Percentiles rank a stretch among this genome's conserved stretches.
These are phyloP conservation scores for Penicillium maclennaniae DNA, from an alignment of 495 filamentous ascomycete genomes.

Conservation along the genomic window DNA sequence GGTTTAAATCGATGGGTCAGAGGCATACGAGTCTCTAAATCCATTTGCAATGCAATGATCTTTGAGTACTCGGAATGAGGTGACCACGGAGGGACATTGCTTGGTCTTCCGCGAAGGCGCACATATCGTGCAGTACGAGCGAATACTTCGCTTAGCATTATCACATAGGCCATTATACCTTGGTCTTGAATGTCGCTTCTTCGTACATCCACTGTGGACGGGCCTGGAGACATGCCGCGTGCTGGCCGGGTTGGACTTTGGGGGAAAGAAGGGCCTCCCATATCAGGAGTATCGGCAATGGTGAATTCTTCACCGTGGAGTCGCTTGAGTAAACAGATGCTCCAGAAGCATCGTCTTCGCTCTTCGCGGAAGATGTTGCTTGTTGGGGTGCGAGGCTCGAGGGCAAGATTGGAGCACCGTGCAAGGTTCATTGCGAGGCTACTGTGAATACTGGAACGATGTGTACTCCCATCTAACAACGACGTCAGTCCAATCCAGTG, in stretches of 20 bases:
- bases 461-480: slow-evolving; percentile 42
- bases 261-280: slow-evolving; percentile 34
- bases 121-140: slow-evolving; percentile 44
- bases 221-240: slow-evolving; percentile 19
- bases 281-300: slow-evolving; percentile 34
- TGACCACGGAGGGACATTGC: slow-evolving; percentile 47
- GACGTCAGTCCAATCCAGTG: background rate
- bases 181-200: slow-evolving; percentile 34
- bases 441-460: slow-evolving; percentile 45
- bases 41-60: slow-evolving; percentile 47
- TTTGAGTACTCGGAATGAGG: slow-evolving; percentile 46
- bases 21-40: slow-evolving; percentile 45
- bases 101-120: slow-evolving; percentile 40
- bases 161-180: slow-evolving; percentile 46
- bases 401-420: slow-evolving; percentile 39
- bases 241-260: slow-evolving; percentile 28
- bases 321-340: slow-evolving; percentile 44
- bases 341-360: slow-evolving; percentile 47
- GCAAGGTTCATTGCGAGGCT: slow-evolving; percentile 47
- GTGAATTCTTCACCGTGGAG: slow-evolving; percentile 44
- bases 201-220: slow-evolving; percentile 14
- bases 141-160: slow-evolving; percentile 44
- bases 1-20: slow-evolving; percentile 45
- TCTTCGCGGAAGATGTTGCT: slow-evolving; percentile 33
- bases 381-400: slow-evolving; percentile 24